These are phyloP conservation scores for Phallus indusiatus DNA, from an alignment of 768 basidiomycete species.

Conservation along the genomic window DNA sequence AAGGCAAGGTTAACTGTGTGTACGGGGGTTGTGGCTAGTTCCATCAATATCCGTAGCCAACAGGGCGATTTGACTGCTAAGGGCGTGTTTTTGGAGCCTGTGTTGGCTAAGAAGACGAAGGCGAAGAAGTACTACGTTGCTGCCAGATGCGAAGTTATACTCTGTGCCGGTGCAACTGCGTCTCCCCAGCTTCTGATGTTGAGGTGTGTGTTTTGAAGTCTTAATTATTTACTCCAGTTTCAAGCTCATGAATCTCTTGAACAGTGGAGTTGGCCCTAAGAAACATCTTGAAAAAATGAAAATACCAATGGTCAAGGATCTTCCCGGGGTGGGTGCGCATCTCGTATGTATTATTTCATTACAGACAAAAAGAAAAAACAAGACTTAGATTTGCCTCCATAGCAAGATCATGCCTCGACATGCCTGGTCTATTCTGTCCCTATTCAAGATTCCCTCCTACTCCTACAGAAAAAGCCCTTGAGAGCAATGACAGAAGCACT, in stretches of 20 bases:
- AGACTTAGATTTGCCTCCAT: neutral
- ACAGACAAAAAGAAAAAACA: neutral
- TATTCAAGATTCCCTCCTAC: conserved; percentile 23
- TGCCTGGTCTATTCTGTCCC: conserved; percentile 25
- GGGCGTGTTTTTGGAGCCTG: neutral
- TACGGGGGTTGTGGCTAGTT: neutral
- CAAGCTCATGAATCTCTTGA: conserved; percentile 3
- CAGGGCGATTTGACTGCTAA: neutral
- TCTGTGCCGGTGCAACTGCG: conserved; percentile 31
- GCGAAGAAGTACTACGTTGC: neutral
- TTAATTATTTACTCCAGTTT: neutral
- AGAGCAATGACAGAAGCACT: neutral
- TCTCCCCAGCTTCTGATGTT: conserved; percentile 32
- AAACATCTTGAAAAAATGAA: conserved; percentile 24
- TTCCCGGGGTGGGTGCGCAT: conserved; percentile 26
- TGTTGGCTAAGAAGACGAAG: neutral
- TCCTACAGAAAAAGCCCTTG: conserved; percentile 19
- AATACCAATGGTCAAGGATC: conserved; percentile 22
- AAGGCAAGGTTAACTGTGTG: neutral
- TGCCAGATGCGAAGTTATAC: conserved; percentile 17
- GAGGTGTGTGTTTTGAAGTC: conserved; percentile 19
- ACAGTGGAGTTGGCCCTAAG: conserved; percentile 34
- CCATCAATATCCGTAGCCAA: neutral
- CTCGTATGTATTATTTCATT: conserved; percentile 10
- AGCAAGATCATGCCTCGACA: conserved; percentile 34